These are phyloP conservation scores for Cardiospermum halicacabum DNA, from an alignment of 345 rosid species.

Conservation along the genomic window DNA sequence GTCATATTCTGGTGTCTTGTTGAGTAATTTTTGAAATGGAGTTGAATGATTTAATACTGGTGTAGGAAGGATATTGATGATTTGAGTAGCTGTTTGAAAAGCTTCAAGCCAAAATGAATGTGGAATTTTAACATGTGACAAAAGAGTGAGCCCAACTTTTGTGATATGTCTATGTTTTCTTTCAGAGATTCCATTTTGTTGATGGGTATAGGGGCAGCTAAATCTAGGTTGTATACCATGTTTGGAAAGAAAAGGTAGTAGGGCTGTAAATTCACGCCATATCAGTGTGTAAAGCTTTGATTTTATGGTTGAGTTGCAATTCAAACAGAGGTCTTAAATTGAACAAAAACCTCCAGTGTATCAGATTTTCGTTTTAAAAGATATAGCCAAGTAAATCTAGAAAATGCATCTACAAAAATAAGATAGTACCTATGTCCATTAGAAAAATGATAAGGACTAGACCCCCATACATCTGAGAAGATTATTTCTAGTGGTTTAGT, in stretches of 20 bases:
- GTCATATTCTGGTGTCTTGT: background rate
- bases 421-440: background rate
- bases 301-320: too few relatives aligned
- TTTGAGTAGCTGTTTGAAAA: background rate
- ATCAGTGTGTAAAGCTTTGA: background rate
- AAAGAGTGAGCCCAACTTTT: background rate
- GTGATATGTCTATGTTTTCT: background rate
- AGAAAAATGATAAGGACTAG: background rate
- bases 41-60: background rate
- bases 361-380: background rate
- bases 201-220: background rate
- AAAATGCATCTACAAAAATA: background rate
- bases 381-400: background rate
- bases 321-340: background rate
- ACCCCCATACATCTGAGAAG: background rate
- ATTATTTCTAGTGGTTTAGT: background rate
- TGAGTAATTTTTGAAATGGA: background rate
- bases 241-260: background rate
- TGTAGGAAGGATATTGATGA: background rate
- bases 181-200: background rate
- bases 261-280: background rate
- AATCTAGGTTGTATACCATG: background rate
- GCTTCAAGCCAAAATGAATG: background rate
- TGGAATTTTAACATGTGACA: background rate
- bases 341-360: background rate